phyloP scores from a whole-genome alignment of 2,329 filamentous ascomycete species.

The Rugonectria rugulosa region DNA sequence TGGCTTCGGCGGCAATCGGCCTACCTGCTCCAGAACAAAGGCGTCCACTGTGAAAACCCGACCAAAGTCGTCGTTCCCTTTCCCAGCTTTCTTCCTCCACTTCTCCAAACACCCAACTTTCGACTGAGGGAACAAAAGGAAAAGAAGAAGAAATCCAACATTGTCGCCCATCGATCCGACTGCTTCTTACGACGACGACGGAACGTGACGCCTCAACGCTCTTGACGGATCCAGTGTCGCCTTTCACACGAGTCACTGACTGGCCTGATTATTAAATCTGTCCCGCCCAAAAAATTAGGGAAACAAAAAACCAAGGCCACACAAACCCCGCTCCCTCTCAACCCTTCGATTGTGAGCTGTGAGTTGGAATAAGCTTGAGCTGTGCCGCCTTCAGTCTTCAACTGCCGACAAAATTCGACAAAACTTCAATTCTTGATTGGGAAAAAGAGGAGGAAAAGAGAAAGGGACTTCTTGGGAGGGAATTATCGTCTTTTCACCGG shows the following conservation, averaged over 20 bases:
- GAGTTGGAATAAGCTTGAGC: constrained; percentile 4
- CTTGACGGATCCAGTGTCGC: background rate
- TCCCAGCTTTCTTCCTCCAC: constrained; percentile 34
- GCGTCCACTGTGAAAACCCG: background rate
- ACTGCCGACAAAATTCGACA: constrained; percentile 19
- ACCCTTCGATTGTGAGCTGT: constrained; percentile 7
- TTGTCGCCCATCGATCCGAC: constrained; percentile 8
- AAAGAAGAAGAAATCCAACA: too few relatives aligned
- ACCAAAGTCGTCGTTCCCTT: constrained; percentile 23
- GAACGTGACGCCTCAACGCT: constrained; percentile 1
- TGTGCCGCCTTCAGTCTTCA: constrained; percentile 17
- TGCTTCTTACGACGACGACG: constrained; percentile 20
- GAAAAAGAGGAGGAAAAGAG: too few relatives aligned
- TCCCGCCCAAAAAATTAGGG: constrained; percentile 25
- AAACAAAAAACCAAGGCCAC: constrained; percentile 15
- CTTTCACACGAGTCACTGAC: constrained; percentile 8
- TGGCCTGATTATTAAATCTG: constrained; percentile 32
- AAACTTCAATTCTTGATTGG: too few relatives aligned
- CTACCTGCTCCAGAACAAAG: constrained; percentile 28
- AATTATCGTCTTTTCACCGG: background rate
- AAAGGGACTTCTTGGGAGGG: constrained; percentile 6
- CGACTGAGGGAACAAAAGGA: too few relatives aligned
- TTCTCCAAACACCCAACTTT: constrained; percentile 27
- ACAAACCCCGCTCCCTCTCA: constrained; percentile 37
- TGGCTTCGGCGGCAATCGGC: constrained; percentile 41